Percentiles rank a stretch among this genome's conserved stretches.
These are phyloP conservation scores for Irpex sp. DNA, from an alignment of 1,284 basidiomycete genomes.

Conservation along the genomic window DNA sequence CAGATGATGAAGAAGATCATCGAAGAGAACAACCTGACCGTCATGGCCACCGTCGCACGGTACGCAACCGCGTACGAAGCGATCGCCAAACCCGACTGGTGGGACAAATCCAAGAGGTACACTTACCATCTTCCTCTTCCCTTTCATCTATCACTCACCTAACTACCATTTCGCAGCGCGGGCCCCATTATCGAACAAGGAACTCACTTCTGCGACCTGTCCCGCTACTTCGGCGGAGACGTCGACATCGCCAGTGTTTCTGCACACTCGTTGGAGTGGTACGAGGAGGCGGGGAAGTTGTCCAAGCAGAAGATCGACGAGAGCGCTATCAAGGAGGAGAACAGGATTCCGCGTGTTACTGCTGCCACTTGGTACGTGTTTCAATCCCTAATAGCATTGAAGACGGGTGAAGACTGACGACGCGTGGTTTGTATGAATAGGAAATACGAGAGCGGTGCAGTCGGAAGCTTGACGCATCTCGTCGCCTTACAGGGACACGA, in stretches of 20 bases:
- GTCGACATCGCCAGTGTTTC: slow-evolving; percentile 84
- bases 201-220: slow-evolving; percentile 89
- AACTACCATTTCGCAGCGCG: slow-evolving; percentile 40
- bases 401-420: background rate
- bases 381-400: background rate
- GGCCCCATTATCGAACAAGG: slow-evolving; percentile 97
- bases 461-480: slow-evolving; percentile 86
- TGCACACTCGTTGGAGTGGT: slow-evolving; percentile 88
- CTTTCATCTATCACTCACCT: background rate
- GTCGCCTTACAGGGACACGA: slow-evolving; percentile 87
- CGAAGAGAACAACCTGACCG: slow-evolving; percentile 91
- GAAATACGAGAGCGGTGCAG: slow-evolving; percentile 93
- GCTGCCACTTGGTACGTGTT: slow-evolving; percentile 64
- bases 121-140: slow-evolving; percentile 60
- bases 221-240: slow-evolving; percentile 97
- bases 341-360: slow-evolving; percentile 80
- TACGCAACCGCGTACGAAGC: slow-evolving; percentile 93
- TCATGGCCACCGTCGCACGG: slow-evolving; percentile 95
- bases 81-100: slow-evolving; percentile 93
- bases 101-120: slow-evolving; percentile 90
- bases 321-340: slow-evolving; percentile 69
- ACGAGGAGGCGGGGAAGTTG: slow-evolving; percentile 86
- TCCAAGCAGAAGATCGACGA: slow-evolving; percentile 83
- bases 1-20: slow-evolving; percentile 99
- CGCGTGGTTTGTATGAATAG: slow-evolving; percentile 28